Evolutionary conservation across 192 early-diverging fungal species (phyloP), one percentile per base, ranked within the genome.

Genomic region (Linderina pennispora): DNA sequence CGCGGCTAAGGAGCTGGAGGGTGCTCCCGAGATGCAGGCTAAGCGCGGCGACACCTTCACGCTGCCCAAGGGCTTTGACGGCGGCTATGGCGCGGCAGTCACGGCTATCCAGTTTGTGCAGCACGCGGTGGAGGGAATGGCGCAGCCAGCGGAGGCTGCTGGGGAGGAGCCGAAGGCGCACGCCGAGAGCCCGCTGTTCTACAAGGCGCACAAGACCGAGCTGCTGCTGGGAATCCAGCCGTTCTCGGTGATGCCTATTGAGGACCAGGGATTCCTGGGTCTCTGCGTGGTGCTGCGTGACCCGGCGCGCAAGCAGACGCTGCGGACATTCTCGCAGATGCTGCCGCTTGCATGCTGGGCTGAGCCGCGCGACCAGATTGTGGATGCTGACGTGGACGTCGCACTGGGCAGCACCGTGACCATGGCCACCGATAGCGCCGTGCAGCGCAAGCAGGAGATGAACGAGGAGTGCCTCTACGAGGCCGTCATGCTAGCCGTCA

Each of bases 321-420:
- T 66, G 37, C 50, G 57, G 32, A 67, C 70, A 32, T 74, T 74
- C 46, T 74, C 70, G 22, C 70, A 74, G 57, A 74, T 74, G 70
- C 70, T 74, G 3, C 70, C 70, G 1, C 55, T 74, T 43, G 59
- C 51, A 43, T 62, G 58, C 58, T 74, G 70, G 70, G 59, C 58
- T 17, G 35, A 57, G 51, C 70, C 70, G 43, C 58, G 45, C 37
- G 70, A 74, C 36, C 69, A 73, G 69, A 70, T 70, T 31, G 67
- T 70, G 8, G 67, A 61, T 7, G 60, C 53, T 3, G 67, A 70
- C 33, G 55, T 70, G 37, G 67, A 70, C 40, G 55, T 44, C 16
- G 53, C 68, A 36, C 53, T 72, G 44, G 61, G 62, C 35, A 53
- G 42, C 37, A 26, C 53, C n/a, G 51, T 62, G 18, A 66, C 61